These are phyloP conservation scores for Crucihimalaya himalaica DNA, from an alignment of 345 rosid species.

Conservation along the genomic window DNA sequence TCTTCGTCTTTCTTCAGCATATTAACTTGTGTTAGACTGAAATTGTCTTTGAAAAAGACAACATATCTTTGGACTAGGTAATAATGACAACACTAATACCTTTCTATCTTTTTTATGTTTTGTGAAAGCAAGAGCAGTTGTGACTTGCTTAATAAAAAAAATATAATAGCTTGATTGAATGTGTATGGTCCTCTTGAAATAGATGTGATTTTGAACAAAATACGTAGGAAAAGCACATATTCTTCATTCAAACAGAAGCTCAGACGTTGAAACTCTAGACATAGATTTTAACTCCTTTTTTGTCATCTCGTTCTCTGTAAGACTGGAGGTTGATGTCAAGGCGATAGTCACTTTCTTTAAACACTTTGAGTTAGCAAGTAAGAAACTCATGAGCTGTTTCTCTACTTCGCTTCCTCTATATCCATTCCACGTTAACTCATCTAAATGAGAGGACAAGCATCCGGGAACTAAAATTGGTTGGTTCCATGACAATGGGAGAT, in stretches of 20 bases:
- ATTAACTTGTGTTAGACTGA: too few relatives aligned
- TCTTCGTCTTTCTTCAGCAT: too few relatives aligned
- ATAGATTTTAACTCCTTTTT: not conserved
- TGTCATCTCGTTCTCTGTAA: not conserved
- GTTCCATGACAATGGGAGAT: too few relatives aligned
- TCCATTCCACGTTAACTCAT: not conserved
- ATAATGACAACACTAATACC: too few relatives aligned
- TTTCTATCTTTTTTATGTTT: too few relatives aligned
- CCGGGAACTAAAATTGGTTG: not conserved
- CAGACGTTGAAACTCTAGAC: not conserved
- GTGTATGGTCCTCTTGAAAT: too few relatives aligned
- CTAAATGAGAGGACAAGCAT: not conserved
- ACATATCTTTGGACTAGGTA: too few relatives aligned
- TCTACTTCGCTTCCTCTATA: not conserved
- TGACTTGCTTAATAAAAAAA: too few relatives aligned
- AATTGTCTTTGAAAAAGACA: too few relatives aligned
- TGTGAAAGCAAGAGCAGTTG: too few relatives aligned
- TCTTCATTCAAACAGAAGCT: not conserved
- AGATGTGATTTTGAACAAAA: not conserved
- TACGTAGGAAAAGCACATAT: not conserved
- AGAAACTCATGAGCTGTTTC: not conserved
- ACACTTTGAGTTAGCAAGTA: not conserved
- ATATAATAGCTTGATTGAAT: too few relatives aligned
- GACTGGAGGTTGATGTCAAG: not conserved
- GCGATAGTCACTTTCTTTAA: not conserved